Percentiles rank a stretch among this genome's conserved stretches.
These are phyloP conservation scores for Seminavis robusta DNA, from an alignment of 108 stramenopile species.

Conservation along the genomic window DNA sequence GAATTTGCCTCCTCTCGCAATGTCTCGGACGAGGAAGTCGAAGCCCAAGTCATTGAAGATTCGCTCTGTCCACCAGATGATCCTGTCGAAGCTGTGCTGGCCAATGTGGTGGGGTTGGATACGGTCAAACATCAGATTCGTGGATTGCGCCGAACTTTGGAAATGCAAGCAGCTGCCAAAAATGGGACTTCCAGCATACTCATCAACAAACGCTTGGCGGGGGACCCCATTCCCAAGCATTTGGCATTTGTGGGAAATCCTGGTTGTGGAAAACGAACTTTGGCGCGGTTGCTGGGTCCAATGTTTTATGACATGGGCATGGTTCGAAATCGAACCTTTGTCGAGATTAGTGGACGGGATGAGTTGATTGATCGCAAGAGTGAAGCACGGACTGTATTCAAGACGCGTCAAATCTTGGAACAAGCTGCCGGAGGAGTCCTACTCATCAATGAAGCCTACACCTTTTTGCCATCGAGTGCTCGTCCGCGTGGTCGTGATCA, in stretches of 20 bases:
- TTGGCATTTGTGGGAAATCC: slow-evolving; percentile 86
- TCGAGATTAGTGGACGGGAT: slow-evolving; percentile 51
- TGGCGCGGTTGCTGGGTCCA: slow-evolving; percentile 65
- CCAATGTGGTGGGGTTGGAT: slow-evolving; percentile 72
- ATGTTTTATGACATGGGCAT: slow-evolving; percentile 78
- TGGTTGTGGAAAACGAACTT: slow-evolving; percentile 87
- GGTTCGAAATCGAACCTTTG: slow-evolving; percentile 49
- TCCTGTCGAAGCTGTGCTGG: slow-evolving; percentile 60
- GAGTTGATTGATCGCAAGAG: slow-evolving; percentile 77
- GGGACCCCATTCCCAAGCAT: slow-evolving; percentile 66
- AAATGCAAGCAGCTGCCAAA: slow-evolving; percentile 46
- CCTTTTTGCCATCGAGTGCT: slow-evolving; percentile 69
- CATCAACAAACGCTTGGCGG: too few relatives aligned
- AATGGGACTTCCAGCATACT: slow-evolving; percentile 9
- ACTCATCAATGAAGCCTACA: slow-evolving; percentile 81
- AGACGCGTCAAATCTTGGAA: slow-evolving; percentile 65
- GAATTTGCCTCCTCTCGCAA: slow-evolving; percentile 17
- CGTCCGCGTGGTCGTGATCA: slow-evolving; percentile 78
- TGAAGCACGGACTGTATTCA: slow-evolving; percentile 73
- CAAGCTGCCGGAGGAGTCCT: slow-evolving; percentile 77
- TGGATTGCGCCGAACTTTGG: slow-evolving; percentile 80
- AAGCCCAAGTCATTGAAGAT: slow-evolving; percentile 78
- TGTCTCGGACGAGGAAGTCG: slow-evolving; percentile 66
- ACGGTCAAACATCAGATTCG: slow-evolving; percentile 80
- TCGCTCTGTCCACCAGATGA: slow-evolving; percentile 81